Evolutionary conservation across 306 rosid genomes (phyloP).

Genomic region (Quercus alba): DNA sequence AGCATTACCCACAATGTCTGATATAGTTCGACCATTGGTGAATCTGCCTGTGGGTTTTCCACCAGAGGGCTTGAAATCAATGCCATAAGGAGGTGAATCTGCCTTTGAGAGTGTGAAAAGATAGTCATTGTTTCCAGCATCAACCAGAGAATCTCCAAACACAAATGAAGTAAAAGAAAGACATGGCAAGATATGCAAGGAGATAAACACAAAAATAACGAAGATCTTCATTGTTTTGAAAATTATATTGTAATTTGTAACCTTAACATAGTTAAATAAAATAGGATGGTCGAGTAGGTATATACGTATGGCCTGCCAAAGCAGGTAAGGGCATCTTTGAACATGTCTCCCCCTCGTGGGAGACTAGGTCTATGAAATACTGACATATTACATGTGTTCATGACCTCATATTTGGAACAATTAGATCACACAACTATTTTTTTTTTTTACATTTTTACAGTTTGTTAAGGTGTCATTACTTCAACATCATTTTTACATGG

Average conservation of each 20-base stretch:
- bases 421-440: too few species aligned
- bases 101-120: constrained; percentile 54
- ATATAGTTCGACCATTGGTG: constrained; percentile 51
- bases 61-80: constrained; percentile 49
- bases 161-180: constrained; percentile 39
- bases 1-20: constrained; percentile 19
- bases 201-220: not conserved
- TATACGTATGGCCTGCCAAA: constrained; percentile 18
- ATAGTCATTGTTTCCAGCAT: constrained; percentile 53
- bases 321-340: constrained; percentile 32
- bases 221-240: constrained; percentile 15
- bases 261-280: not conserved
- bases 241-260: too few species aligned
- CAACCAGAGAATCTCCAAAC: constrained; percentile 57
- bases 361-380: constrained; percentile 7
- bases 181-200: not conserved
- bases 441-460: too few species aligned
- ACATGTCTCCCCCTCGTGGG: not conserved
- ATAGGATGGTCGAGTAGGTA: not conserved
- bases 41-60: constrained; percentile 50
- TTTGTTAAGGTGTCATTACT: too few species aligned
- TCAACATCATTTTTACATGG: too few species aligned
- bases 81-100: constrained; percentile 49
- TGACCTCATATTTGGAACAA: too few species aligned
- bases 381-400: too few species aligned